Evolutionary conservation across 495 filamentous ascomycete species (phyloP).

Genomic region (Podospora pseudocomata): DNA sequence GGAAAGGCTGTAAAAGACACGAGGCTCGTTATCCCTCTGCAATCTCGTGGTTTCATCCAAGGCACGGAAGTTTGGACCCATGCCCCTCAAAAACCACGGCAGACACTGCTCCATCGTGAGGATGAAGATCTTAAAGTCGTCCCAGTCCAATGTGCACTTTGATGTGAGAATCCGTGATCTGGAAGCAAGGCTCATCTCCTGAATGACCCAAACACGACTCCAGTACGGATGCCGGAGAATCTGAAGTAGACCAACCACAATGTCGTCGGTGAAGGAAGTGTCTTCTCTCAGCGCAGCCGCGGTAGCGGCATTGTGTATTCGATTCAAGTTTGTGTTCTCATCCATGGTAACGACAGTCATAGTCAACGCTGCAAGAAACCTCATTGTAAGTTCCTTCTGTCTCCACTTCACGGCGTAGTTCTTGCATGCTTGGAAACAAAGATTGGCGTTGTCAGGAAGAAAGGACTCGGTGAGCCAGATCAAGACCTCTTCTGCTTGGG

Average conservation of each 20-base stretch:
- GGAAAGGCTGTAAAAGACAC: not conserved
- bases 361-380: not conserved
- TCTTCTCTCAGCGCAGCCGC: not conserved
- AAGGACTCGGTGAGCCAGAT: not conserved
- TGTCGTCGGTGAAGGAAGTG: not conserved
- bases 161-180: not conserved
- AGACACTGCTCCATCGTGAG: not conserved
- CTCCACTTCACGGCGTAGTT: not conserved
- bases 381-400: not conserved
- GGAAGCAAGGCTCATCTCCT: not conserved
- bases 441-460: not conserved
- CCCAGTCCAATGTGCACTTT: not conserved
- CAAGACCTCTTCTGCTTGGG: not conserved
- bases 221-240: not conserved
- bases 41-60: not conserved
- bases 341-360: too few relatives aligned
- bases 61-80: not conserved
- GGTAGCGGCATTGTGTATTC: not conserved
- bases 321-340: too few relatives aligned
- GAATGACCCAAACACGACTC: not conserved
- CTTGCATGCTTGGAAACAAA: not conserved
- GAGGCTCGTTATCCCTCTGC: not conserved
- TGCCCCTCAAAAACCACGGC: not conserved
- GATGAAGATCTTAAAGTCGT: not conserved
- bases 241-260: not conserved